Percentiles rank a stretch among this genome's conserved stretches.
Conservation (phyloP, 352 stramenopile genomes). For the Globisporangium cylindrosporum region DNA sequence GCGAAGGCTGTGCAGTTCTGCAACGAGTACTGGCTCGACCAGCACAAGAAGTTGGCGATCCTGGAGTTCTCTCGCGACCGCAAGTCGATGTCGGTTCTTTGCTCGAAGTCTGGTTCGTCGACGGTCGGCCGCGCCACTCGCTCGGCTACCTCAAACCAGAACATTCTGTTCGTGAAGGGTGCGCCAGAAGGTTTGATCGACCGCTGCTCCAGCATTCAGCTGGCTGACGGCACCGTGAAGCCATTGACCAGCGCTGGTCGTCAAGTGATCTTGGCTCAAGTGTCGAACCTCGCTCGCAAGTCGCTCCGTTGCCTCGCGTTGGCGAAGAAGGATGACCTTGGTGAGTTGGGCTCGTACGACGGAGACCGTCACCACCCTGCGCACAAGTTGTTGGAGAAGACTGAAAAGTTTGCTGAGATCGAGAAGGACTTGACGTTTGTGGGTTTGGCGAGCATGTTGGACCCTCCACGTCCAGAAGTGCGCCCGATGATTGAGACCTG, state of each 20-base stretch:
- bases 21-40: constrained; percentile 72
- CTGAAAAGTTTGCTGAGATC: constrained; percentile 91
- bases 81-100: constrained; percentile 98
- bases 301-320: constrained; percentile 96
- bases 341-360: constrained; percentile 75
- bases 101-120: constrained; percentile 39
- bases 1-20: constrained; percentile 78
- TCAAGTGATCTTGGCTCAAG: constrained; percentile 87
- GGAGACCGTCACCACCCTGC: constrained; percentile 82
- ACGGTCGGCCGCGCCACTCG: constrained; percentile 45
- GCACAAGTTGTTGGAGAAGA: constrained; percentile 78
- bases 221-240: constrained; percentile 91
- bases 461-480: constrained; percentile 97
- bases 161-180: constrained; percentile 98
- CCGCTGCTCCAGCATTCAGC: constrained; percentile 93
- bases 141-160: constrained; percentile 69
- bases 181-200: constrained; percentile 96
- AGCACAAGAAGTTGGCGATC: constrained; percentile 91
- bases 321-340: constrained; percentile 94
- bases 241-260: constrained; percentile 89
- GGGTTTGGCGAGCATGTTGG: constrained; percentile 97
- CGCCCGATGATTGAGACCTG: constrained; percentile 94
- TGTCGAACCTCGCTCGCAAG: constrained; percentile 89
- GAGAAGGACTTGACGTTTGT: constrained; percentile 97
- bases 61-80: constrained; percentile 96